Conservation (phyloP, 1,139 yeast genomes). For the Protomyces lactucae-debilis region DNA sequence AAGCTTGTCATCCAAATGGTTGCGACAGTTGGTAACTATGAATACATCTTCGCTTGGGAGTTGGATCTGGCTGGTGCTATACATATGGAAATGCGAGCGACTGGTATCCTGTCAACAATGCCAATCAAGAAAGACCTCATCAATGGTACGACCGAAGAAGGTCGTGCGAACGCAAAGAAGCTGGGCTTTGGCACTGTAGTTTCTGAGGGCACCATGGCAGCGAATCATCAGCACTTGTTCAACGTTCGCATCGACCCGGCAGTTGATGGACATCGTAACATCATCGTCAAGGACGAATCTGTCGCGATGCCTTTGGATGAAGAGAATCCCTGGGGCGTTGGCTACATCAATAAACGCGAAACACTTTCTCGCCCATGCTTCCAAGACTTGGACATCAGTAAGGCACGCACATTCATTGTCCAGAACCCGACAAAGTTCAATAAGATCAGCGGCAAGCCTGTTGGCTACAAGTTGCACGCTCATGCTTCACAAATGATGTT, state of each 20-base stretch:
- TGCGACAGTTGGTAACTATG: constrained; percentile 81
- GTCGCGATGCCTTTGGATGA: constrained; percentile 19
- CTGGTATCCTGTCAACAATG: constrained; percentile 72
- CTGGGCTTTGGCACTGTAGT: constrained; percentile 70
- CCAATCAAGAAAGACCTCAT: constrained; percentile 50
- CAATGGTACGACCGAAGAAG: constrained; percentile 4
- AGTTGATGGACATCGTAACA: constrained; percentile 71
- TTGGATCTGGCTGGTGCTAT: constrained; percentile 80
- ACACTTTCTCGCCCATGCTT: constrained; percentile 47
- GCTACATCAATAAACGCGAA: constrained; percentile 5
- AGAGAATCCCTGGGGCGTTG: constrained; percentile 23
- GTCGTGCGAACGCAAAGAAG: constrained; percentile 47
- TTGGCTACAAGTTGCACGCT: constrained; percentile 71
- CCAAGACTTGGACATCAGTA: constrained; percentile 56
- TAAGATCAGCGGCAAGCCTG: constrained; percentile 67
- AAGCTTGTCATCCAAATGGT: constrained; percentile 68
- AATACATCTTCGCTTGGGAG: constrained; percentile 75
- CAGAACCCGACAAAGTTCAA: constrained; percentile 64
- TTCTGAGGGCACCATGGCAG: constrained; percentile 75
- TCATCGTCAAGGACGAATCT: constrained; percentile 42
- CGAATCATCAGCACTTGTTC: constrained; percentile 79
- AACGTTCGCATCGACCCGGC: constrained; percentile 72
- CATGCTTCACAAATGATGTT: constrained; percentile 66
- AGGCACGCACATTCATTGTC: constrained; percentile 72
- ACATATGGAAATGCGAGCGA: constrained; percentile 68